These are phyloP conservation scores for Aureobasidium sp. DNA, from an alignment of 2,329 filamentous ascomycete species.

Conservation along the genomic window DNA sequence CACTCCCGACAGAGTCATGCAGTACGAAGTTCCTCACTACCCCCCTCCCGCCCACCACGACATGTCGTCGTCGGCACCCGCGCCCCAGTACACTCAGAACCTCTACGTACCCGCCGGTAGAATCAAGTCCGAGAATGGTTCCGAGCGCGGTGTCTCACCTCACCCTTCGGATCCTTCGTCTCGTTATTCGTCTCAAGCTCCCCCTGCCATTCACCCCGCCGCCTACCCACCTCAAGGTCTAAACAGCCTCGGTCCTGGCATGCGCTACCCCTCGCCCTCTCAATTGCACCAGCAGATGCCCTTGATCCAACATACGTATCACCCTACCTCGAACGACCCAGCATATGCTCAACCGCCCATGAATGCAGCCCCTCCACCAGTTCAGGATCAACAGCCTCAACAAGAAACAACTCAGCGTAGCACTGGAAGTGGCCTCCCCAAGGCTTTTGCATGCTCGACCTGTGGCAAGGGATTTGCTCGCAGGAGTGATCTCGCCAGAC, in stretches of 20 bases:
- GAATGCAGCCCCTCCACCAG: slow-evolving; percentile 16
- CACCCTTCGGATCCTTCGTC: slow-evolving; percentile 48
- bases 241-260: slow-evolving; percentile 40
- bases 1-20: slow-evolving; percentile 23
- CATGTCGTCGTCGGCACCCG: slow-evolving; percentile 14
- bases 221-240: slow-evolving; percentile 36
- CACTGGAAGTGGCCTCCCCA: slow-evolving; percentile 45
- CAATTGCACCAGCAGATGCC: slow-evolving; percentile 44
- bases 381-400: slow-evolving; percentile 23
- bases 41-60: slow-evolving; percentile 20
- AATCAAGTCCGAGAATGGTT: slow-evolving; percentile 50
- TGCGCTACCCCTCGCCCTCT: slow-evolving; percentile 46
- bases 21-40: slow-evolving; percentile 29
- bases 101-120: slow-evolving; percentile 41
- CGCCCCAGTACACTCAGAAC: slow-evolving; percentile 27
- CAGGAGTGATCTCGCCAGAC: slow-evolving; percentile 85
- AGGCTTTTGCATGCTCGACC: slow-evolving; percentile 82
- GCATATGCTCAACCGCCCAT: slow-evolving; percentile 30
- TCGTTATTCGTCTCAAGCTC: slow-evolving; percentile 48
- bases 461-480: slow-evolving; percentile 89
- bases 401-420: slow-evolving; percentile 28
- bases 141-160: slow-evolving; percentile 49
- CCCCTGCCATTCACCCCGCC: slow-evolving; percentile 40
- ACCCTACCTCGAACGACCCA: slow-evolving; percentile 38
- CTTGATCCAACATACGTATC: slow-evolving; percentile 47